Percentiles rank a stretch among this genome's conserved stretches.
These are phyloP conservation scores for Stephania japonica DNA, from an alignment of 164 flowering plant genomes.

Conservation along the genomic window DNA sequence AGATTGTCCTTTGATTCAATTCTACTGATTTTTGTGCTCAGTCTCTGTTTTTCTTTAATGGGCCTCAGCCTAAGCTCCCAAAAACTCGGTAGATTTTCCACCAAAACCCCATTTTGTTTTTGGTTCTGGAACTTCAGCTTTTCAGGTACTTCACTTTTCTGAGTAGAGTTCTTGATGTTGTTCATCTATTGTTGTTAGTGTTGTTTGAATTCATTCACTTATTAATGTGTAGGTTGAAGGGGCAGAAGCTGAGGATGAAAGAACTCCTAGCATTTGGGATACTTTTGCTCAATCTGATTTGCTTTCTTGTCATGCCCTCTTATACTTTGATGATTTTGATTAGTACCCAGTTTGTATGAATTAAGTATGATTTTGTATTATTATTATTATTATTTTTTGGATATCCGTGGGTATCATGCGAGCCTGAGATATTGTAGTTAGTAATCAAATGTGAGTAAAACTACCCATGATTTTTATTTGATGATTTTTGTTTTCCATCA, in stretches of 20 bases:
- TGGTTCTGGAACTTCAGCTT: conserved; percentile 46
- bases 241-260: conserved; percentile 39
- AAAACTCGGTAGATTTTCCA: conserved; percentile 27
- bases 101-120: conserved; percentile 30
- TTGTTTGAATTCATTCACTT: background rate
- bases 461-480: no score
- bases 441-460: no score
- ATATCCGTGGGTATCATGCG: no score
- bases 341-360: no score
- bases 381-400: no score
- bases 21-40: background rate
- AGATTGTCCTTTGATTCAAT: background rate
- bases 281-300: conserved; percentile 26
- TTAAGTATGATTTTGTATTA: no score
- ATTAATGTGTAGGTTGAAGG: conserved; percentile 29
- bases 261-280: conserved; percentile 47
- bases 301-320: background rate
- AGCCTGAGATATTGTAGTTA: no score
- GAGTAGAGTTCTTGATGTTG: no score
- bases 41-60: background rate
- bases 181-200: background rate
- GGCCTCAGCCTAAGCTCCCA: background rate
- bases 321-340: no score
- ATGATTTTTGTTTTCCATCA: no score
- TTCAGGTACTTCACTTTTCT: conserved; percentile 29